Conservation (phyloP, 2,329 filamentous ascomycete genomes). For the Thermomyces lanuginosus region DNA sequence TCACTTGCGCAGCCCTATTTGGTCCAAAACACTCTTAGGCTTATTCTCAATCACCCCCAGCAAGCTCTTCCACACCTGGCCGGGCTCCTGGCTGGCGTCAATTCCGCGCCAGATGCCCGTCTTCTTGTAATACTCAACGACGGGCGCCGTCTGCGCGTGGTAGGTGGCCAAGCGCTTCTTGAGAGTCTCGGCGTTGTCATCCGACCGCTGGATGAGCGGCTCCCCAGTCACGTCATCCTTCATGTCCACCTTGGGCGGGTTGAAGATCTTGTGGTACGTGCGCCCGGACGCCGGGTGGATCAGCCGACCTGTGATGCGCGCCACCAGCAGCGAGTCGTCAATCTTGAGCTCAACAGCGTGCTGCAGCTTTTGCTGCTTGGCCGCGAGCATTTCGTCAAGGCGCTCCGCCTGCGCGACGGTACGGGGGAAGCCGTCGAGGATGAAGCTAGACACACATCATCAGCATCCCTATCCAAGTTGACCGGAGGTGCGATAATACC, state of each 20-base stretch:
- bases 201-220: conserved; percentile 85
- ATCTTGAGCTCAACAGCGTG: conserved; percentile 96
- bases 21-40: conserved; percentile 21
- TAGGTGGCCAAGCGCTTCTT: conserved; percentile 91
- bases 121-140: conserved; percentile 92
- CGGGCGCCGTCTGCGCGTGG: conserved; percentile 81
- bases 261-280: conserved; percentile 97
- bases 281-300: conserved; percentile 92
- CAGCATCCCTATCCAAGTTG: conserved; percentile 5
- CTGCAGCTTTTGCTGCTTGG: conserved; percentile 68
- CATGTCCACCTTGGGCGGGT: conserved; percentile 87
- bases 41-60: conserved; percentile 64
- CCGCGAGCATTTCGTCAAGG: conserved; percentile 76
- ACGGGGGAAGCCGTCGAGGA: conserved; percentile 94
- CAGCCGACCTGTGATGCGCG: conserved; percentile 89
- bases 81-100: conserved; percentile 90
- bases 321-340: conserved; percentile 81
- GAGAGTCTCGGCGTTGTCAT: conserved; percentile 90
- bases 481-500: conserved; percentile 37
- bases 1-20: too few relatives aligned
- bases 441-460: conserved; percentile 50
- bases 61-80: conserved; percentile 87
- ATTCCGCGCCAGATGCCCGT: conserved; percentile 93
- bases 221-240: conserved; percentile 94
- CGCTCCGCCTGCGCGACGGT: conserved; percentile 91